Conservation (phyloP, 257 asterid species). For the Fraxinus pennsylvanica region DNA sequence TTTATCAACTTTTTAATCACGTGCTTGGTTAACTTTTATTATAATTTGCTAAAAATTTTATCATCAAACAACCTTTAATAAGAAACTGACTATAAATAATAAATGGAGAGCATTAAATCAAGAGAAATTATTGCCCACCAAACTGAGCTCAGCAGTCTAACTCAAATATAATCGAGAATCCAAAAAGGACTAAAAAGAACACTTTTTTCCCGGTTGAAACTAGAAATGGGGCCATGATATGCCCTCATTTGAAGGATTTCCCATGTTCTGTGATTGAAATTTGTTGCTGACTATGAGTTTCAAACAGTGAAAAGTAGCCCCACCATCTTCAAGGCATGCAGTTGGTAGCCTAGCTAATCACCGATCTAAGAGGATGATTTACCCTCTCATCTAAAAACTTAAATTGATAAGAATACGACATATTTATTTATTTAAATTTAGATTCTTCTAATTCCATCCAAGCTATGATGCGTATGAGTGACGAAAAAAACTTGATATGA, state of each 20-base stretch:
- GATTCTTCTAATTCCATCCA: too few species aligned
- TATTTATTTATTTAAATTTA: background rate
- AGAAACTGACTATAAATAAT: too few species aligned
- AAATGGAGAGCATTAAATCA: constrained; percentile 9
- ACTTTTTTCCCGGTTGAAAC: background rate
- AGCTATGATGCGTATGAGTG: too few species aligned
- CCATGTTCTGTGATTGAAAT: constrained; percentile 81
- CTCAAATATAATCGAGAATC: background rate
- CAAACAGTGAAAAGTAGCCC: constrained; percentile 35
- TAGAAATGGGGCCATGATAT: constrained; percentile 33
- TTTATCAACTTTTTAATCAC: too few species aligned
- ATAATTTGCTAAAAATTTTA: too few species aligned
- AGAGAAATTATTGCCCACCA: constrained; percentile 10
- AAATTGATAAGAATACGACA: background rate
- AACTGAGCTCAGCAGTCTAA: background rate
- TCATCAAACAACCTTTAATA: too few species aligned
- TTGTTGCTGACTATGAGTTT: constrained; percentile 42
- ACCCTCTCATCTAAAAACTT: background rate
- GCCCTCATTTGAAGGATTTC: constrained; percentile 40
- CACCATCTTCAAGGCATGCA: constrained; percentile 31
- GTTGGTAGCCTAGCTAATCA: constrained; percentile 14
- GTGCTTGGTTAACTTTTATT: too few species aligned
- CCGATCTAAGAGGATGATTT: background rate
- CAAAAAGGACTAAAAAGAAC: background rate
- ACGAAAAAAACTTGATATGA: too few species aligned